Evolutionary conservation across 768 basidiomycete species (phyloP).

Genomic region (Mycena pura): DNA sequence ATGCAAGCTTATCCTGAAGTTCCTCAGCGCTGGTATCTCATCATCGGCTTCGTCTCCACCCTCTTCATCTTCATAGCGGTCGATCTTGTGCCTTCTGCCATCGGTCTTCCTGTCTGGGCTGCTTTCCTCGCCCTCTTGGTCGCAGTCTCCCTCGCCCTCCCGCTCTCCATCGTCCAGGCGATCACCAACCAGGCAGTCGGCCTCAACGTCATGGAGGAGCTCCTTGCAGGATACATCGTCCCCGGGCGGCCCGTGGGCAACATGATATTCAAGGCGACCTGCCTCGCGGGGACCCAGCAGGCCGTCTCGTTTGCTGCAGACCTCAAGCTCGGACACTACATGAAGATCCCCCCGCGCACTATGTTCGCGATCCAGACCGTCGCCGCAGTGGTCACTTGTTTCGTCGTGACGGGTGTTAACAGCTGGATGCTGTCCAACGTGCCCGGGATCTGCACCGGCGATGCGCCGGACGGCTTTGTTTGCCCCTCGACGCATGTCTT

Average conservation of each 20-base stretch:
- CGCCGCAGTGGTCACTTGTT: slow-evolving; percentile 60
- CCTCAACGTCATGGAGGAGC: slow-evolving; percentile 75
- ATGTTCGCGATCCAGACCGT: slow-evolving; percentile 76
- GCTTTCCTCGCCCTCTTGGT: slow-evolving; percentile 61
- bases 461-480: slow-evolving; percentile 67
- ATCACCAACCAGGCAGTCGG: slow-evolving; percentile 84
- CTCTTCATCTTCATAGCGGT: slow-evolving; percentile 71
- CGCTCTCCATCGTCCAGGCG: slow-evolving; percentile 81
- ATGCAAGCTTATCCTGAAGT: slow-evolving; percentile 84
- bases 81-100: slow-evolving; percentile 75
- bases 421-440: slow-evolving; percentile 78
- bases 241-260: slow-evolving; percentile 85
- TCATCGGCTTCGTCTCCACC: slow-evolving; percentile 59
- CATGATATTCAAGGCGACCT: slow-evolving; percentile 79
- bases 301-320: slow-evolving; percentile 72
- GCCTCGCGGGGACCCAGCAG: slow-evolving; percentile 64
- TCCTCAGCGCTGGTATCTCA: slow-evolving; percentile 75
- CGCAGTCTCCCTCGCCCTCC: slow-evolving; percentile 59
- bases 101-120: slow-evolving; percentile 83
- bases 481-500: slow-evolving; percentile 74
- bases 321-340: slow-evolving; percentile 88
- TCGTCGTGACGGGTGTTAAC: slow-evolving; percentile 70
- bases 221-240: slow-evolving; percentile 78
- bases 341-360: slow-evolving; percentile 85
- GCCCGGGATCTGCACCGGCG: slow-evolving; percentile 69